Evolutionary conservation across 306 rosid genomes (phyloP).

Genomic region (Citrullus amarus): DNA sequence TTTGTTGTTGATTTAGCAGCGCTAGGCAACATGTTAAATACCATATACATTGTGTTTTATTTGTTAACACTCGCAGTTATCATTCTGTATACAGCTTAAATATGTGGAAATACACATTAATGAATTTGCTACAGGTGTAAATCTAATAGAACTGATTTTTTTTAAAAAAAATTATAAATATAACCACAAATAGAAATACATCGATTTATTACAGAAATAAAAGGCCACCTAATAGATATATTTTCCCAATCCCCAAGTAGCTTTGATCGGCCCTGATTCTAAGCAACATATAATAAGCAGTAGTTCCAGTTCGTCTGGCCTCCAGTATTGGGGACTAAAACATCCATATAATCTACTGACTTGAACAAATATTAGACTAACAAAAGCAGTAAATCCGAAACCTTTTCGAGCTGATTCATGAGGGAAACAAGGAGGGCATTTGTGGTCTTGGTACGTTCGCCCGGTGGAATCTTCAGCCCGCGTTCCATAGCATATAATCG

Average conservation of each 20-base stretch:
- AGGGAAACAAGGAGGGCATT: slow-evolving; percentile 83
- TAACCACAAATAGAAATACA: not conserved
- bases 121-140: not conserved
- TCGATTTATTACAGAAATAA: not conserved
- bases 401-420: slow-evolving; percentile 98
- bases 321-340: not conserved
- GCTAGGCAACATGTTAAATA: not conserved
- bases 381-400: not conserved
- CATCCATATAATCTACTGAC: not conserved
- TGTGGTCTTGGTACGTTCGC: slow-evolving; percentile 90
- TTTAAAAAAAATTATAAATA: not conserved
- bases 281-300: not conserved
- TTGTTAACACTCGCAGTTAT: not conserved
- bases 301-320: not conserved
- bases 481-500: slow-evolving; percentile 97
- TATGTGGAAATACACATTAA: not conserved
- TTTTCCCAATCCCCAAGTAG: not conserved
- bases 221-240: not conserved
- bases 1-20: not conserved
- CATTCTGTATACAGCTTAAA: not conserved
- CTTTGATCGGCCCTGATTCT: not conserved
- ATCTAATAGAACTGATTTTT: not conserved
- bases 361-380: not conserved
- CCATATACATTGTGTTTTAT: not conserved
- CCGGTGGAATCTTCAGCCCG: slow-evolving; percentile 79